Base-by-base conservation (phyloP, 2,329 filamentous ascomycete genomes). In the Epichloe coenophiala region DNA sequence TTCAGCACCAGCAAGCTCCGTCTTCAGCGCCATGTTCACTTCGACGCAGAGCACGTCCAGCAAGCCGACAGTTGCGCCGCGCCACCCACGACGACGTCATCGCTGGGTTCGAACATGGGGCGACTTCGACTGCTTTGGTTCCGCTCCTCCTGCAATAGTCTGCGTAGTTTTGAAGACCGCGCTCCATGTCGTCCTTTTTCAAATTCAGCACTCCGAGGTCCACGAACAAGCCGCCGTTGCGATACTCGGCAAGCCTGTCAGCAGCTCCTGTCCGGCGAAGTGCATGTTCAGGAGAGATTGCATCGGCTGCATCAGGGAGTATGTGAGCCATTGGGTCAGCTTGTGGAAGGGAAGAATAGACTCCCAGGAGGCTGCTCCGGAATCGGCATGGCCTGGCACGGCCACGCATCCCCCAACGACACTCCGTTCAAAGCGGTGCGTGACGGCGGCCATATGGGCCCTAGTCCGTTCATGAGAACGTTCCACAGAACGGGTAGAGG, bases 291-390 rank as follows among this genome's bases (percentile, higher is more conserved):
- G 80, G 21, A 95, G 68, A 56, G 81, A 86, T 51, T 83, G 80
- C 84, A 95, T 94, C 0, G 89, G 89, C 23, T 89, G 84, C 86
- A 94, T 94, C 51, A 96, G 77, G 2, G 88, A 95, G 68, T 95
- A 95, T 47, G 86, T 88, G 51, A 96, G 82, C 90, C 90, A 96
- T 66, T 95, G 89, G 0, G 89, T 94, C 37, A 95, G 77, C 69
- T 95, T 95, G 72, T 96, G 90, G 71, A 95, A 95, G 0, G 89
- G 89, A 11, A 91, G 79, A 55, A 94, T 90, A 0, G 77, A 84
- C 62, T 89, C 83, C 84, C 85, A 89, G 2, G 64, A 60, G 4
- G 79, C 74, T 3, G 51, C 37, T 7, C 77, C 79, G 1, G 61
- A 57, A 44, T 75, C 1, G 89, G 88, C 80, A 97, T 88, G 35